Conservation (phyloP, 768 basidiomycete genomes). For the Hericium alpestre region DNA sequence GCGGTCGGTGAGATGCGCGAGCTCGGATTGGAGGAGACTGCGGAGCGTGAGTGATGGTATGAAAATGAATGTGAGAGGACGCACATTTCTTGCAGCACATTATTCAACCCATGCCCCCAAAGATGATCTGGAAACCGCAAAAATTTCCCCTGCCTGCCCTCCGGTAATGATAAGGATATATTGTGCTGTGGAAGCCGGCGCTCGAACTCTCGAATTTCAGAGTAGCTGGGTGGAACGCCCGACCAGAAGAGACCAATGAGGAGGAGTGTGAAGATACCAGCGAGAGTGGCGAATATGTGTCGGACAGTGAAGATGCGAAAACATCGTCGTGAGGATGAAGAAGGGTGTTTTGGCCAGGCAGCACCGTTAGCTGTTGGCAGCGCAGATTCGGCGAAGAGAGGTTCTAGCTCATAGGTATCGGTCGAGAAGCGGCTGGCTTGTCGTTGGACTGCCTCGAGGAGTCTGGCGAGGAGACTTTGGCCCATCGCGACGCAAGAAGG, state of each 20-base stretch:
- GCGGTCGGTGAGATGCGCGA: neutral
- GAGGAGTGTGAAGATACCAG: neutral
- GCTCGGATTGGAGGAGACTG: neutral
- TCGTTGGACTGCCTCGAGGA: no score
- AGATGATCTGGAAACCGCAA: neutral
- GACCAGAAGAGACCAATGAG: neutral
- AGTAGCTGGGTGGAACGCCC: neutral
- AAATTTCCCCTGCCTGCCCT: neutral
- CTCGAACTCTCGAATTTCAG: neutral
- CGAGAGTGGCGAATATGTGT: neutral
- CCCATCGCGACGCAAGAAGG: no score
- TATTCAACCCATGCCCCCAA: neutral
- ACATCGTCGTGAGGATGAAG: neutral
- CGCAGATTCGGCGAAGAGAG: neutral
- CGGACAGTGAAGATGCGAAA: neutral
- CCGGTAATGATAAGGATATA: neutral
- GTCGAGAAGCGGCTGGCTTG: no score
- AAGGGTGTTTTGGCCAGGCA: neutral
- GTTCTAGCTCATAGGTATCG: neutral
- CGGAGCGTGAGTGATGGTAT: neutral
- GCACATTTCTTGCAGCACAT: slow-evolving; percentile 3
- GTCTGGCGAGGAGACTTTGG: no score
- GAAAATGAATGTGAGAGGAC: neutral
- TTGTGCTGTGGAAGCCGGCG: neutral
- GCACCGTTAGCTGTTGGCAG: neutral